phyloP scores from a whole-genome alignment of 108 stramenopile genomes.

The Thalassiosira profunda region DNA sequence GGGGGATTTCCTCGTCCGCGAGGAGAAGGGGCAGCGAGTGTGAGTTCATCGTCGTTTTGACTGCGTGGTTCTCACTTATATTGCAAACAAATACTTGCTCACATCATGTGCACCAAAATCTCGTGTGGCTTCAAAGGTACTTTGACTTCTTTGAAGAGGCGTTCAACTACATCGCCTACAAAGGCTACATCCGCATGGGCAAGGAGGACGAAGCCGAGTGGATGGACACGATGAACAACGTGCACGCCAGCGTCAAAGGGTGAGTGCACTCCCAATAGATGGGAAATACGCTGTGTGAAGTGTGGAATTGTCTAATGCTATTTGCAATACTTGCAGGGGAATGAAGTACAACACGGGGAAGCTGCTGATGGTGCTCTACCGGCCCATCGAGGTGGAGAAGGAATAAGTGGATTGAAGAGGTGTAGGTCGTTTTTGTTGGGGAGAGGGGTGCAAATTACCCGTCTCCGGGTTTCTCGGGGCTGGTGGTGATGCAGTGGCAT shows the following conservation, averaged over 20 bases:
- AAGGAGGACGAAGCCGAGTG: constrained; percentile 86
- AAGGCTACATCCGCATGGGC: constrained; percentile 89
- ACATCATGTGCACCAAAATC: not conserved
- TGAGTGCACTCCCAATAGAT: too few species aligned
- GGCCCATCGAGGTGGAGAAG: constrained; percentile 59
- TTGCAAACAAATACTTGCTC: too few species aligned
- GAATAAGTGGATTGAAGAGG: too few species aligned
- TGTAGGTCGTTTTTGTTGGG: too few species aligned
- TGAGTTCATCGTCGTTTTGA: too few species aligned
- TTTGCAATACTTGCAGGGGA: too few species aligned
- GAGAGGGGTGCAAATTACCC: too few species aligned
- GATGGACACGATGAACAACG: constrained; percentile 73
- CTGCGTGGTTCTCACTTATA: too few species aligned
- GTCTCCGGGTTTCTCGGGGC: too few species aligned
- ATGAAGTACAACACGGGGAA: constrained; percentile 94
- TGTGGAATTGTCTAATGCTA: too few species aligned
- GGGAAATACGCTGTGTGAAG: too few species aligned
- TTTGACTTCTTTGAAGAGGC: constrained; percentile 68
- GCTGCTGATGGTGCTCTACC: constrained; percentile 85
- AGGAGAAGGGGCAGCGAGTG: constrained; percentile 90
- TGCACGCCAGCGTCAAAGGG: constrained; percentile 51
- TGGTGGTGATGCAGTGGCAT: too few species aligned
- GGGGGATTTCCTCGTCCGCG: constrained; percentile 90
- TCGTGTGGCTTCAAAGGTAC: not conserved
- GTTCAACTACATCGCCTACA: constrained; percentile 93